A percentile compares a stretch with the other conserved stretches of the same genome.
Evolutionary conservation across 2,329 filamentous ascomycete species (phyloP).

Genomic region (Lasiodiplodia sp.): DNA sequence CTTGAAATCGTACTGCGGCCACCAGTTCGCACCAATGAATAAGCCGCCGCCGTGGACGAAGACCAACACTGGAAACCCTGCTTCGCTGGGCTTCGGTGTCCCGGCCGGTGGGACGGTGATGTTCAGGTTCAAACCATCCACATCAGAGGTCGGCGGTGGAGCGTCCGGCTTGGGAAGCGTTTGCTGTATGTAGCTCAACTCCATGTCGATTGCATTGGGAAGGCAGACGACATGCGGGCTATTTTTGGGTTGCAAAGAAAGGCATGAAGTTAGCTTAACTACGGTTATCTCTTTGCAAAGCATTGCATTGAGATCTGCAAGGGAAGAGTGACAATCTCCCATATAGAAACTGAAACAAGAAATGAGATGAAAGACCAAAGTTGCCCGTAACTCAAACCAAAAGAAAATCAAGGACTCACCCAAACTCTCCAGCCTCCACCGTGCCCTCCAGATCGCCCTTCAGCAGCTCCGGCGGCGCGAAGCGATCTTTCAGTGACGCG

Average conservation of each 20-base stretch:
- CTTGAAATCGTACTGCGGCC: constrained; percentile 59
- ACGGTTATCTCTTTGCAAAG: no score
- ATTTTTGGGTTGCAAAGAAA: constrained; percentile 32
- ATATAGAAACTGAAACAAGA: background rate
- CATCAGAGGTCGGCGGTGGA: constrained; percentile 50
- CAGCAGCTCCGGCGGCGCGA: constrained; percentile 44
- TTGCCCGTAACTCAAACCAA: no score
- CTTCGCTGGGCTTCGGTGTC: constrained; percentile 35
- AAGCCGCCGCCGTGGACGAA: constrained; percentile 64
- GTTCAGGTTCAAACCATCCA: constrained; percentile 61
- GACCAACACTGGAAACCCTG: constrained; percentile 56
- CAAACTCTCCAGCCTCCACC: constrained; percentile 46
- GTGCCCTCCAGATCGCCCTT: constrained; percentile 34
- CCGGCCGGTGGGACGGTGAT: constrained; percentile 53
- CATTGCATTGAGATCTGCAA: background rate
- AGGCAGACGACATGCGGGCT: constrained; percentile 51
- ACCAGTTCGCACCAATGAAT: constrained; percentile 58
- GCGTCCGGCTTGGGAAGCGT: constrained; percentile 45
- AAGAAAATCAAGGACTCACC: constrained; percentile 36
- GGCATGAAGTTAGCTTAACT: background rate
- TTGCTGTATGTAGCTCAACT: constrained; percentile 60
- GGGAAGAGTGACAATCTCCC: background rate
- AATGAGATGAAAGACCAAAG: background rate
- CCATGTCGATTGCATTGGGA: constrained; percentile 52
- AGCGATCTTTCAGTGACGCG: constrained; percentile 47